Conservation (phyloP, 331 rosid genomes). For the Telfairia occidentalis region DNA sequence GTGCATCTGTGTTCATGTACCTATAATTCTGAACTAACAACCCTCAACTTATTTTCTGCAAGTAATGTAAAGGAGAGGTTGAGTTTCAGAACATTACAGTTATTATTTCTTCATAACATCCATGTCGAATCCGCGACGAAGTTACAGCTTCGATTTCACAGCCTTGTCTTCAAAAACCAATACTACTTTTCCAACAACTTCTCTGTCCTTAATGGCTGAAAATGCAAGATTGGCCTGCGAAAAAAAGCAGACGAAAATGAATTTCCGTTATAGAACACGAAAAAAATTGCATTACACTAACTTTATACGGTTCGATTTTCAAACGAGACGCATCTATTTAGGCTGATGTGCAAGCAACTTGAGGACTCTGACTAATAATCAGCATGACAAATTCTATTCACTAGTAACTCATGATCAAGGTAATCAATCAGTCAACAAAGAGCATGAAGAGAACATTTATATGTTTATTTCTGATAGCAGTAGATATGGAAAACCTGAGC, state of each 20-base stretch:
- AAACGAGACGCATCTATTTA: not conserved
- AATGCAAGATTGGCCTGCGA: conserved; percentile 79
- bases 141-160: conserved; percentile 50
- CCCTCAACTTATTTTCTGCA: not conserved
- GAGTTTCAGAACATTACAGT: not conserved
- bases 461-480: not conserved
- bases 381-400: not conserved
- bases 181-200: conserved; percentile 82
- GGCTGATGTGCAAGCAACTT: not conserved
- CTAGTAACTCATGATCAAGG: not conserved
- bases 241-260: conserved; percentile 15
- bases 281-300: not conserved
- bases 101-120: not conserved
- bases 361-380: not conserved
- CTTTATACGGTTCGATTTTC: not conserved
- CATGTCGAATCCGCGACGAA: not conserved
- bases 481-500: not conserved
- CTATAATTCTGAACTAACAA: not conserved
- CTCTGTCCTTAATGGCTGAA: conserved; percentile 66
- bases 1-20: not conserved
- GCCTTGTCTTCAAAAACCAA: conserved; percentile 40
- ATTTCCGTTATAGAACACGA: no score
- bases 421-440: not conserved
- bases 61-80: not conserved
- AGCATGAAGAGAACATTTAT: not conserved